Base-by-base conservation (phyloP, 2,329 filamentous ascomycete species). In the Thelonectria discophora region DNA sequence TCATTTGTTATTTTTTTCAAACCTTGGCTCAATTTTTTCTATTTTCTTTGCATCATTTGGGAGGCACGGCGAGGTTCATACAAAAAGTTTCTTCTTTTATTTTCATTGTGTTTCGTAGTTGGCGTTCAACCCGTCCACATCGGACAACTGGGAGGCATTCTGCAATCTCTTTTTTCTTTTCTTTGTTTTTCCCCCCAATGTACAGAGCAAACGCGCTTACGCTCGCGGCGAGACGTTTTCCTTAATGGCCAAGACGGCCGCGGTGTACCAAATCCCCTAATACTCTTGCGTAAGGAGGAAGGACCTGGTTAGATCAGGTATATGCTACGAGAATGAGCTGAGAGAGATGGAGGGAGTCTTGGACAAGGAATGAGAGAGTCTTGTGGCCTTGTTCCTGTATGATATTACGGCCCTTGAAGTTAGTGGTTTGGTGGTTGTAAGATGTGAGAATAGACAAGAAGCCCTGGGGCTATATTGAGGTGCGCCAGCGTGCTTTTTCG, bases 21-120 rank as follows among this genome's bases (percentile, higher is more conserved):
- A 21, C 40, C 21, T 39, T 50, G 47, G 18, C 7, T 37, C 34
- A 12, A 37, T 6, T 15, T 15, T 13, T 3, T 37, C 51, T 50
- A 45, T 61, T 63, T 54, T 53, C 58, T 47, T 69, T 69, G 63
- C 66, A 68, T 66, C 53, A 57, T 79, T 80, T 57, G 80, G 51
- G 64, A 70, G 72, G 71, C 73, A 74, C 74, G 70, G 73, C 73
- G 65, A 73, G 66, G 71, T 69, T 71, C 64, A 71, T 64, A 55
- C 55, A 69, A 71, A 73, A 70, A 68, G 65, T 66, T 69, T 30
- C 50, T 55, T 55, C 68, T 63, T 57, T 32, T 48, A 27, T 65
- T 62, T 58, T 57, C 60, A 57, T 64, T 62, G 21, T 13, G 21
- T 60, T 65, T 65, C 56, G 11, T 54, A 40, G 50, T 53, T 8